Percentiles rank a stretch among this genome's conserved stretches.
Evolutionary conservation across 2,329 filamentous ascomycete species (phyloP).

Genomic region (Trichoderma koningiopsis): DNA sequence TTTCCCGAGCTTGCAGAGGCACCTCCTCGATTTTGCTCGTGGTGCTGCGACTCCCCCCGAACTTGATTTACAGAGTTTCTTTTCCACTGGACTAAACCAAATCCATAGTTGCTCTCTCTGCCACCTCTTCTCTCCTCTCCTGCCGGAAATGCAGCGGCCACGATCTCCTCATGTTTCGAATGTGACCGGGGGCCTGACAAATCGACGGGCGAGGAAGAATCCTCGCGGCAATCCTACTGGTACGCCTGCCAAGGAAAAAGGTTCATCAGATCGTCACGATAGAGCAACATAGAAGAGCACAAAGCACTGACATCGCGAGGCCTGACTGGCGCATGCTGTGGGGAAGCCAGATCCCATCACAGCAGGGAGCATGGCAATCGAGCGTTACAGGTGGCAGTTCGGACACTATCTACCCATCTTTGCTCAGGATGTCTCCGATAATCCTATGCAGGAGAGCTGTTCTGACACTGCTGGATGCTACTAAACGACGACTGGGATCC

Average conservation of each 20-base stretch:
- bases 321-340: neutral
- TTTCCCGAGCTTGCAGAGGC: neutral
- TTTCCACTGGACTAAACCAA: neutral
- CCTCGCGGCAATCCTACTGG: neutral
- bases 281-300: neutral
- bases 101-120: neutral
- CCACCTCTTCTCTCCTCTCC: neutral
- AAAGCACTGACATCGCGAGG: neutral
- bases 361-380: neutral
- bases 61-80: neutral
- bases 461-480: neutral
- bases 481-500: neutral
- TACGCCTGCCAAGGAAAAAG: neutral
- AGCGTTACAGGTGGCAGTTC: constrained; percentile 8
- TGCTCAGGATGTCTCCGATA: neutral
- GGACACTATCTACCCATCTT: constrained; percentile 3
- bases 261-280: neutral
- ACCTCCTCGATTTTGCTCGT: neutral
- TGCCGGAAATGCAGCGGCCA: neutral
- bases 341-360: constrained; percentile 12
- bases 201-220: neutral
- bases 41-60: neutral
- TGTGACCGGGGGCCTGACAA: constrained; percentile 6
- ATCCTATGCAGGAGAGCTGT: neutral
- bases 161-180: constrained; percentile 8